Evolutionary conservation across 371 early-diverging fungal species (phyloP), one percentile per base, ranked within the genome.

Genomic region (Batkoa obscura): DNA sequence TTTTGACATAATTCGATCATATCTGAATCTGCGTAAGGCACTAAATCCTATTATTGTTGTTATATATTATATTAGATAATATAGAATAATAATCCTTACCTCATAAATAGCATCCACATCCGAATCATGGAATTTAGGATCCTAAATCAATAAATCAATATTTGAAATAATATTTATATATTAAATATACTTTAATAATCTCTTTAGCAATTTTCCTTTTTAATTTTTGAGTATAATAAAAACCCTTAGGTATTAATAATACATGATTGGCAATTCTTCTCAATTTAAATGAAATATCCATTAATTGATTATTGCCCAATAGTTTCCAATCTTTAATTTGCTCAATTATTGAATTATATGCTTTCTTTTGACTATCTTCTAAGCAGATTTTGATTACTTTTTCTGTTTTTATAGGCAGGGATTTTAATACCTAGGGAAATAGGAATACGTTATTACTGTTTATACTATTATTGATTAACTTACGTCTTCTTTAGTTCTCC

Each of bases 361-460:
- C 13, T 10, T 13, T 3, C 13, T 13, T 17, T 30, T 50, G 51
- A 4, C 13, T 50, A 23, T 17, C 34, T 17, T 3, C 13, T 13
- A 50, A 13, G 15, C 32, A 13, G 15, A 30, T 31, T 9, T 35
- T 13, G 12, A 31, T 13, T 34, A 54, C 43, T 33, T 17, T 42
- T 3, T 55, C 55, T 50, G 81, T 81, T 69, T 94, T 96, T 30
- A 88, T 84, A 1, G 99, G 99, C 3, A 98, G 65, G 55, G 68
- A 64, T n/a, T 74, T 73, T 36, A 90, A 69, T 0, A 92, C 90
- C 36, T 88, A 23, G 23, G 23, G 23, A 23, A 23, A 23, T 23
- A 23, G 23, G 23, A 23, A 23, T 23, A 23, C 23, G 23, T 23
- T 23, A 23, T 23, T 23, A 23, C 23, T 23, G 23, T 23, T 23